A percentile compares a stretch with the other conserved stretches of the same genome.
Conservation (phyloP, 192 early-diverging fungal species). For the Obelidium mucronatum region DNA sequence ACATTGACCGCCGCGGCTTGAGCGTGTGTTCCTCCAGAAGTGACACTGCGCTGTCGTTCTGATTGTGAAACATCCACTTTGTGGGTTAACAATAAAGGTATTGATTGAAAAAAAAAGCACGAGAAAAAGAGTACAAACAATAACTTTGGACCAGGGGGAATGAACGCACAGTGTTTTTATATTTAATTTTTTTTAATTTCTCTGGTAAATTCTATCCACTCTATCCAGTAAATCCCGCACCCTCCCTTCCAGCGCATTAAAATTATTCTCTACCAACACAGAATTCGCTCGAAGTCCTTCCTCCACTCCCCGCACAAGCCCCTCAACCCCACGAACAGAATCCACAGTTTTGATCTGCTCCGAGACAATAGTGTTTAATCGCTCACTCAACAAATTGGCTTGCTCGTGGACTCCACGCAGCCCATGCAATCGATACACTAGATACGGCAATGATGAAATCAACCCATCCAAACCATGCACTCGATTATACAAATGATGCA, state of each 20-base stretch:
- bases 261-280: not conserved
- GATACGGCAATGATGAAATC: slow-evolving; percentile 10
- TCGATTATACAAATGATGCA: slow-evolving; percentile 6
- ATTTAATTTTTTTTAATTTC: not conserved
- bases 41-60: no score
- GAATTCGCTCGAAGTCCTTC: slow-evolving; percentile 18
- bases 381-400: slow-evolving; percentile 5
- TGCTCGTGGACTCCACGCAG: slow-evolving; percentile 1
- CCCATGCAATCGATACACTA: slow-evolving; percentile 2
- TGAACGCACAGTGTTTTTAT: no score
- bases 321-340: slow-evolving; percentile 10
- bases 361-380: not conserved
- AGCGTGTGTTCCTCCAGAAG: no score
- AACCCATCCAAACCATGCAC: not conserved
- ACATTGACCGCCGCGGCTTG: no score
- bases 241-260: slow-evolving; percentile 4
- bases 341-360: slow-evolving; percentile 30
- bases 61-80: no score
- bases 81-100: no score
- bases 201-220: not conserved
- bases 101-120: no score
- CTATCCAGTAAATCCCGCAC: not conserved
- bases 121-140: no score
- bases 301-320: slow-evolving; percentile 15
- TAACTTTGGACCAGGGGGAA: no score